Percentiles rank a stretch among this genome's conserved stretches.
These are phyloP conservation scores for Flagelloscypha sp. DNA, from an alignment of 768 basidiomycete species.

Conservation along the genomic window DNA sequence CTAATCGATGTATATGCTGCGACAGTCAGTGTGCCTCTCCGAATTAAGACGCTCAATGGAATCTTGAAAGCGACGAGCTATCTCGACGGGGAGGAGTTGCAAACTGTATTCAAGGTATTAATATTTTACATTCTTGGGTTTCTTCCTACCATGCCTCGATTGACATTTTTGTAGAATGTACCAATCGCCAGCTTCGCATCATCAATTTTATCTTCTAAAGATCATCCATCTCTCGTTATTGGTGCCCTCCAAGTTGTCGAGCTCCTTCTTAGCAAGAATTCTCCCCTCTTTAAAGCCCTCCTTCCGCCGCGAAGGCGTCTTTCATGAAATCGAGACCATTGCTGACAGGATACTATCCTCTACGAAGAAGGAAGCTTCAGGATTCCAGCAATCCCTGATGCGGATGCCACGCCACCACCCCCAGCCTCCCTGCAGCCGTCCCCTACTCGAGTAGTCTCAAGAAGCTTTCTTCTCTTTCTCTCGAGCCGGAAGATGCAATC, in stretches of 20 bases:
- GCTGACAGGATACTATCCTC: conserved; percentile 56
- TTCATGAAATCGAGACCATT: conserved; percentile 84
- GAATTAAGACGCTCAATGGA: conserved; percentile 83
- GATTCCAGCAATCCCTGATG: conserved; percentile 35
- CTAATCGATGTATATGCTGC: conserved; percentile 99
- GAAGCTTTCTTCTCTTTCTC: conserved; percentile 56
- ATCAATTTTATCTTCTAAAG: conserved; percentile 86
- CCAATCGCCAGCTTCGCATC: conserved; percentile 94
- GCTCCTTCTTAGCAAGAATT: conserved; percentile 76
- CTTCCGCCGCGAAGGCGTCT: conserved; percentile 91
- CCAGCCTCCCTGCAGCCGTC: conserved; percentile 37
- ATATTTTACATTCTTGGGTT: conserved; percentile 18
- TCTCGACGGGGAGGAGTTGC: conserved; percentile 68
- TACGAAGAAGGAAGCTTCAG: conserved; percentile 41
- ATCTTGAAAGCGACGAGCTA: conserved; percentile 89
- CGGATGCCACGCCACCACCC: conserved; percentile 25
- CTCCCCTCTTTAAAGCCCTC: conserved; percentile 78
- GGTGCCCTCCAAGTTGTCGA: conserved; percentile 92
- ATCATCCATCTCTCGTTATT: conserved; percentile 80
- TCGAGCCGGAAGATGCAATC: conserved; percentile 86
- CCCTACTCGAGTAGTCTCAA: conserved; percentile 63
- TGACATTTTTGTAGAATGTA: conserved; percentile 53
- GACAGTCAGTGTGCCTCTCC: conserved; percentile 80
- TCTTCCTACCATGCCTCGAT: conserved; percentile 5
- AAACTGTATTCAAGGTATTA: conserved; percentile 68